Conservation (phyloP, 2,329 filamentous ascomycete species). For the Phaeomoniella chlamydospora region DNA sequence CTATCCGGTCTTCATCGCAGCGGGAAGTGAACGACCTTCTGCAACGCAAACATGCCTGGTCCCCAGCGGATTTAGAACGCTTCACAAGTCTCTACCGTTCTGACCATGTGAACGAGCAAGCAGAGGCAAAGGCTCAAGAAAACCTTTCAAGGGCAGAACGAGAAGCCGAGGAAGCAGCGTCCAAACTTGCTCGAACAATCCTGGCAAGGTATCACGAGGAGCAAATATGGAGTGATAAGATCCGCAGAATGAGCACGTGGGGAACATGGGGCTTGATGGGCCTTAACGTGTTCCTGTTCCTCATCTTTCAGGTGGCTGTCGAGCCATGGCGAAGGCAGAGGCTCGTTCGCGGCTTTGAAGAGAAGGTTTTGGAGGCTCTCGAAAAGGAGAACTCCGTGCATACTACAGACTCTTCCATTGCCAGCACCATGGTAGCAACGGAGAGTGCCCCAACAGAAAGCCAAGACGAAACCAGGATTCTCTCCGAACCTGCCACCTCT, state of each 20-base stretch:
- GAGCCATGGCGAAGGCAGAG: constrained; percentile 80
- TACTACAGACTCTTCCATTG: background rate
- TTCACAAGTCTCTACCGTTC: constrained; percentile 86
- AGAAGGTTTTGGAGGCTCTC: constrained; percentile 55
- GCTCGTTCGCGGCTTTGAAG: constrained; percentile 70
- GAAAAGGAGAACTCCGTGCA: constrained; percentile 48
- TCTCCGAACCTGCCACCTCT: background rate
- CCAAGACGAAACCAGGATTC: background rate
- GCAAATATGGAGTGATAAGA: constrained; percentile 98
- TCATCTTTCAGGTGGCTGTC: constrained; percentile 74
- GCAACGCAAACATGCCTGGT: constrained; percentile 88
- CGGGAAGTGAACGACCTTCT: constrained; percentile 90
- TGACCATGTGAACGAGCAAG: constrained; percentile 85
- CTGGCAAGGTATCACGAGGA: constrained; percentile 93
- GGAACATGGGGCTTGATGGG: constrained; percentile 98
- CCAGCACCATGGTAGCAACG: background rate
- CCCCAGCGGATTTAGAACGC: constrained; percentile 71
- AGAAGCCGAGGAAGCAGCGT: constrained; percentile 62
- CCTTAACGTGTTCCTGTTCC: constrained; percentile 77
- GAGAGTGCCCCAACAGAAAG: background rate
- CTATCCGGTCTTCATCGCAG: constrained; percentile 73
- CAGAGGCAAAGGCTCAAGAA: constrained; percentile 58
- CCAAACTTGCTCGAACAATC: constrained; percentile 66
- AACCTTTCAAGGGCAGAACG: constrained; percentile 61
- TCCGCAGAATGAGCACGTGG: constrained; percentile 92